Evolutionary conservation across 768 basidiomycete genomes (phyloP), one percentile per base, ranked within the genome.

Genomic region (Lepiota brunneoincarnata): DNA sequence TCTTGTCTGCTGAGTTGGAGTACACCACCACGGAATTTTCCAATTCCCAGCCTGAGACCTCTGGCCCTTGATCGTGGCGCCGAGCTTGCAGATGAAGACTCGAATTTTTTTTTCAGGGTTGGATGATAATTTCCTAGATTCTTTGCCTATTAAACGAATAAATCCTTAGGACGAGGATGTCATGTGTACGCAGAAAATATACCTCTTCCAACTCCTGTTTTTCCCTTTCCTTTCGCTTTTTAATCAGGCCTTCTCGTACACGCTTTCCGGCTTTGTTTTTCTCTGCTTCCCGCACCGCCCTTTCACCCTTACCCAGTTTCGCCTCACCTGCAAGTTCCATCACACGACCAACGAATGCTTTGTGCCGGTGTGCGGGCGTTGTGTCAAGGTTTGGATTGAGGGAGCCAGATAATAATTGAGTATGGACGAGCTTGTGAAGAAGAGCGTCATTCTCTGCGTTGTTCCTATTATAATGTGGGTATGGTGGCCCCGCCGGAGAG

Each of bases 61-160:
- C 81, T 76, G 40, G 79, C 74, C 57, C 89, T 73, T 57, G 78
- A 85, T 58, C 70, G 74, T 40, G 63, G 69, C n/a, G 63, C 54
- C 43, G 60, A 47, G 6, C 52, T 57, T 17, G 69, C 62, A 17
- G 67, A 63, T 31, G 31, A 31, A 17, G 61, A 56, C 17, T 71
- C 65, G 61, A 84, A 90, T 6, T 86, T 58, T 55, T 78, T 82
- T 67, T 91, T 93, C 51, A 93, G 71, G 3, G 77, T 74, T 36
- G 88, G 90, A 60, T 93, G 90, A 64, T 92, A 93, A 66, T 91
- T 93, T 15, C 91, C 91, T 57, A 89, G 58, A 58, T 88, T 80
- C 69, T 92, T 93, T 4, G 90, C 89, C 91, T 93, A 51, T 24
- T 26, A 28, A 37, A 34, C 15, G 37, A 26, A 49, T 15, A 4